Evolutionary conservation across 2,329 filamentous ascomycete genomes (phyloP).

Genomic region (Fusarium cyanostomum): DNA sequence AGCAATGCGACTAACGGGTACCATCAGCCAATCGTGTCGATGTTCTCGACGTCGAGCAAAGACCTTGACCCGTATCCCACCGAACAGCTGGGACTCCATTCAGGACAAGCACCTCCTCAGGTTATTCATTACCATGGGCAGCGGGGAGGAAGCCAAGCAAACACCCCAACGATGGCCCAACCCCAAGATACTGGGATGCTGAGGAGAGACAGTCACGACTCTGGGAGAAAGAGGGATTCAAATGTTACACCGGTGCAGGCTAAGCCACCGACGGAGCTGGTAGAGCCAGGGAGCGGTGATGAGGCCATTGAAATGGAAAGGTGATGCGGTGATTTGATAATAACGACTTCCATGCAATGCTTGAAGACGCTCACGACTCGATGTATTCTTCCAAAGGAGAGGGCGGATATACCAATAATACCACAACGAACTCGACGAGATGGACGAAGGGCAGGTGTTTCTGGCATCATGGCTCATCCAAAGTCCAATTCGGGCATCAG

Average conservation of each 20-base stretch:
- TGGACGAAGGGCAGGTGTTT: slow-evolving; percentile 10
- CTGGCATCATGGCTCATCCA: slow-evolving; percentile 2
- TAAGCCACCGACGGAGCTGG: slow-evolving; percentile 35
- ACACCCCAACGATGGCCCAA: slow-evolving; percentile 67
- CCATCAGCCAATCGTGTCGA: slow-evolving; percentile 73
- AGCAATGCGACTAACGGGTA: slow-evolving; percentile 67
- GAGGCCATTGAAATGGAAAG: slow-evolving; percentile 39
- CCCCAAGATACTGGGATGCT: slow-evolving; percentile 59
- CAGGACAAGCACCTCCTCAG: slow-evolving; percentile 70
- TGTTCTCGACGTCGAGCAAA: slow-evolving; percentile 76
- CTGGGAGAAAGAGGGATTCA: slow-evolving; percentile 52
- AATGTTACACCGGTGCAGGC: slow-evolving; percentile 51
- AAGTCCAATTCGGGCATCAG: background rate
- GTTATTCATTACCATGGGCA: slow-evolving; percentile 75
- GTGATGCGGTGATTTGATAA: slow-evolving; percentile 38
- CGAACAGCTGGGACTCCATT: slow-evolving; percentile 69
- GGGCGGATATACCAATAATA: slow-evolving; percentile 43
- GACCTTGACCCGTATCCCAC: slow-evolving; percentile 75
- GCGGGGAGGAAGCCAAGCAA: slow-evolving; percentile 72
- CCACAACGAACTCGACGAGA: slow-evolving; percentile 24
- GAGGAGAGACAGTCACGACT: slow-evolving; percentile 61
- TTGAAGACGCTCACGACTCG: slow-evolving; percentile 42
- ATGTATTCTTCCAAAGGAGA: slow-evolving; percentile 37
- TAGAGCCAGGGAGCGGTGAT: slow-evolving; percentile 15
- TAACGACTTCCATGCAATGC: slow-evolving; percentile 40